phyloP scores from a whole-genome alignment of 768 basidiomycete species.

The Lanmaoa rubissima region DNA sequence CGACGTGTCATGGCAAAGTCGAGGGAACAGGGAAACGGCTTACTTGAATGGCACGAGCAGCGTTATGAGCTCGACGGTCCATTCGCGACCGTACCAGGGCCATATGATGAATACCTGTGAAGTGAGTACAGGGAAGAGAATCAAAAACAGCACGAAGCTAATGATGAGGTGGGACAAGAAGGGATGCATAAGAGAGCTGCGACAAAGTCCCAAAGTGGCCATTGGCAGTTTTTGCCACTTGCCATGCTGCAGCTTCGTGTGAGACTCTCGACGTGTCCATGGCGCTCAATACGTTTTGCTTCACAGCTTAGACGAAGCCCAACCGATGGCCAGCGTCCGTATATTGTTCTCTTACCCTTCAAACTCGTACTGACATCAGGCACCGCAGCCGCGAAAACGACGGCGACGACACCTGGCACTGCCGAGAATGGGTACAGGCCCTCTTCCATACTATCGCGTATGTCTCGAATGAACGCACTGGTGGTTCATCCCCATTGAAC shows the following conservation, averaged over 20 bases:
- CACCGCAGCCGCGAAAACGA: slow-evolving; percentile 1
- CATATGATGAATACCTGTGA: slow-evolving; percentile 87
- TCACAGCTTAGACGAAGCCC: slow-evolving; percentile 4
- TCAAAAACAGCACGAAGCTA: slow-evolving; percentile 65
- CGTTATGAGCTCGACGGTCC: slow-evolving; percentile 70
- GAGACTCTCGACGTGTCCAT: slow-evolving; percentile 2
- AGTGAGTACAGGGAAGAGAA: slow-evolving; percentile 85
- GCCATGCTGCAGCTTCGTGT: slow-evolving; percentile 20
- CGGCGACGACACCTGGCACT: background rate
- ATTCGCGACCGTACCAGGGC: slow-evolving; percentile 85
- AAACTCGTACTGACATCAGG: slow-evolving; percentile 2
- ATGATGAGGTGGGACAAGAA: slow-evolving; percentile 63
- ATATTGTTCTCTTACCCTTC: background rate
- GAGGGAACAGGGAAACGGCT: slow-evolving; percentile 23
- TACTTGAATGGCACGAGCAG: slow-evolving; percentile 93
- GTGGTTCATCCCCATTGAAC: background rate
- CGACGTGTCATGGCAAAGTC: slow-evolving; percentile 9
- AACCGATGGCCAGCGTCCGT: background rate
- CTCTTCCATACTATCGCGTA: slow-evolving; percentile 22
- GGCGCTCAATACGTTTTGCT: slow-evolving; percentile 7
- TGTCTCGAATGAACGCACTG: slow-evolving; percentile 4
- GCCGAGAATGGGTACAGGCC: background rate
- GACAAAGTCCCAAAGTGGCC: slow-evolving; percentile 6
- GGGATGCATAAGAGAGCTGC: slow-evolving; percentile 37
- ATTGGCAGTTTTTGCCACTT: background rate